Conservation (phyloP, 768 basidiomycete genomes). For the Cystofilobasidium capitatum region DNA sequence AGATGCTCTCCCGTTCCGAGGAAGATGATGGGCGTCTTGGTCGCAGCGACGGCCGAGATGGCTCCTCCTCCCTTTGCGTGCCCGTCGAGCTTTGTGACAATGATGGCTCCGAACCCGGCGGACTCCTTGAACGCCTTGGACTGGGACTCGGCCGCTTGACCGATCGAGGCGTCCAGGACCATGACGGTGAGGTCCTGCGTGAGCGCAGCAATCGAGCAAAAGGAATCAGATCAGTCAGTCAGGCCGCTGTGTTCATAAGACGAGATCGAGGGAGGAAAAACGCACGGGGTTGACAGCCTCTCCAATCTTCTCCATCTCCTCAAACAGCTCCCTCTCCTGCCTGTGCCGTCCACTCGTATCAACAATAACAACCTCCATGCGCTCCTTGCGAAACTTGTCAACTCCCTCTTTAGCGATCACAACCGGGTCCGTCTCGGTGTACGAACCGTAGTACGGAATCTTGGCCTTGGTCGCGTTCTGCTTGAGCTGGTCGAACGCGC, state of each 20-base stretch:
- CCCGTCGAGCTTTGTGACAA: conserved; percentile 99
- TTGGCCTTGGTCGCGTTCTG: conserved; percentile 98
- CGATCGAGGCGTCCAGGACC: conserved; percentile 92
- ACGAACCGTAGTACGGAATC: conserved; percentile 96
- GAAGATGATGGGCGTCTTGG: conserved; percentile 97
- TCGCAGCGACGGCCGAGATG: conserved; percentile 97
- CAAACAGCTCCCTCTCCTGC: conserved; percentile 90
- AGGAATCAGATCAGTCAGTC: conserved; percentile 3
- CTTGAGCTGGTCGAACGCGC: conserved; percentile 96
- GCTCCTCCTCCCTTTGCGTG: conserved; percentile 99
- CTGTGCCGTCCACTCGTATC: conserved; percentile 96
- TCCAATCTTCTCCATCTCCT: conserved; percentile 96
- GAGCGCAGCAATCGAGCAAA: neutral
- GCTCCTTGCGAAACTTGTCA: conserved; percentile 92
- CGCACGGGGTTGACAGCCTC: conserved; percentile 73
- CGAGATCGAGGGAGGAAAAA: neutral
- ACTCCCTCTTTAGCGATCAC: conserved; percentile 90
- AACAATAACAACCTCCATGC: conserved; percentile 97
- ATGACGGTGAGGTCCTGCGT: conserved; percentile 74
- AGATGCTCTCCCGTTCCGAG: conserved; percentile 95
- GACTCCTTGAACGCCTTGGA: conserved; percentile 95
- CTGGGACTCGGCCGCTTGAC: conserved; percentile 96
- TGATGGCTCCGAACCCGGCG: conserved; percentile 94
- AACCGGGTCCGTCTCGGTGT: conserved; percentile 97
- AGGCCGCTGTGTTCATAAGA: too few relatives aligned